A percentile compares a stretch with the other conserved stretches of the same genome.
phyloP scores from a whole-genome alignment of 257 asterid genomes.

The Ilex asprella region DNA sequence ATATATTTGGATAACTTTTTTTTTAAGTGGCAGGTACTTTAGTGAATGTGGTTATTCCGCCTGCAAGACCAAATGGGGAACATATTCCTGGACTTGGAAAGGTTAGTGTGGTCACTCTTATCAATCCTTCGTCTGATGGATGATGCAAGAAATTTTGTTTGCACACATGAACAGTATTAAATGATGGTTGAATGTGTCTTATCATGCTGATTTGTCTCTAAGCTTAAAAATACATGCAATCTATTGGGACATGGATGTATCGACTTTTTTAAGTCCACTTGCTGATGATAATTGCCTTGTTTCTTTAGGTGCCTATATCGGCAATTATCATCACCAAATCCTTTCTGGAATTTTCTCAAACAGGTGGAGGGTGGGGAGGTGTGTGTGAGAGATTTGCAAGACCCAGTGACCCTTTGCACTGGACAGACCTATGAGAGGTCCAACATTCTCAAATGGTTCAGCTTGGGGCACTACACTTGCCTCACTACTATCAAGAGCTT shows the following conservation, averaged over 20 bases:
- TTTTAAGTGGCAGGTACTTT: slow-evolving; percentile 48
- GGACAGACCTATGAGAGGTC: slow-evolving; percentile 76
- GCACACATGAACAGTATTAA: neutral
- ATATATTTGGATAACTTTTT: neutral
- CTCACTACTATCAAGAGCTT: slow-evolving; percentile 32
- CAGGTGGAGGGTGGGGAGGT: no score
- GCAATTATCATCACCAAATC: no score
- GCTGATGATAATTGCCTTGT: neutral
- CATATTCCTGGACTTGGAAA: slow-evolving; percentile 82
- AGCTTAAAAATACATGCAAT: no score
- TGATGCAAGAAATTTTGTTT: no score
- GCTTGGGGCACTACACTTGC: slow-evolving; percentile 52
- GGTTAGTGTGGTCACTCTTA: slow-evolving; percentile 34
- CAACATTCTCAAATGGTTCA: slow-evolving; percentile 78
- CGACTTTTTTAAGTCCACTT: no score
- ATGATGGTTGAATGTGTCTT: neutral
- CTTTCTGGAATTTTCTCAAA: no score
- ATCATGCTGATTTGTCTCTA: neutral
- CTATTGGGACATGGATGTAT: no score
- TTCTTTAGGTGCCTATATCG: slow-evolving; percentile 30
- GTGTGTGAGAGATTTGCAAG: no score
- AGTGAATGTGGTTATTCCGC: slow-evolving; percentile 76
- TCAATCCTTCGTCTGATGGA: neutral
- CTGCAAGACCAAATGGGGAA: slow-evolving; percentile 66
- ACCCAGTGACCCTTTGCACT: slow-evolving; percentile 39